Percentiles rank a stretch among this genome's conserved stretches.
Evolutionary conservation across 192 early-diverging fungal species (phyloP).

Genomic region (Hyaloraphidium curvatum): DNA sequence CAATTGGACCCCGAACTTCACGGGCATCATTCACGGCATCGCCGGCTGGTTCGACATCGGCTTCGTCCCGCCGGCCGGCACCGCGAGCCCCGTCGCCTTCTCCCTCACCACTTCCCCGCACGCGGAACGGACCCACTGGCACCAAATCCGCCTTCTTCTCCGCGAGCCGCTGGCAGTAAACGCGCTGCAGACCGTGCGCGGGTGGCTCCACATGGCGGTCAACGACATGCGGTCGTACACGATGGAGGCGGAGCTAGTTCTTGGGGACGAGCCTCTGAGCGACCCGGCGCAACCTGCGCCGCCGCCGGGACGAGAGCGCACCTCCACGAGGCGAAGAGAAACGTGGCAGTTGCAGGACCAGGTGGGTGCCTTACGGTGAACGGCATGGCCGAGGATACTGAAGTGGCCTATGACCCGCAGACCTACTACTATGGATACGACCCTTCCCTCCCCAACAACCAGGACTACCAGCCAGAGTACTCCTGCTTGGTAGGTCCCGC

Average conservation of each 20-base stretch:
- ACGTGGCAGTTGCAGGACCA: constrained; percentile 88
- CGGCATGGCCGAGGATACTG: background rate
- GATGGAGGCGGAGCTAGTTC: constrained; percentile 49
- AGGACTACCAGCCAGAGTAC: constrained; percentile 31
- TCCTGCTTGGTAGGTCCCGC: constrained; percentile 22
- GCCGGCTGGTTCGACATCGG: constrained; percentile 94
- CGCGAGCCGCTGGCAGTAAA: constrained; percentile 90
- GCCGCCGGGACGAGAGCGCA: constrained; percentile 10
- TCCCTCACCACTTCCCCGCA: constrained; percentile 22
- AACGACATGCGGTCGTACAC: constrained; percentile 87
- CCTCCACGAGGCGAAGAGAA: constrained; percentile 27
- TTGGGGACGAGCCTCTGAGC: constrained; percentile 24
- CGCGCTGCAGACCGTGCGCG: constrained; percentile 64
- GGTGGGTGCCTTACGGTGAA: background rate
- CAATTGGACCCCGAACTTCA: constrained; percentile 58
- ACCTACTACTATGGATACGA: constrained; percentile 58
- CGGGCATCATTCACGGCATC: constrained; percentile 57
- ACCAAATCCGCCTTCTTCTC: constrained; percentile 77
- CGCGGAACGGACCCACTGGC: background rate
- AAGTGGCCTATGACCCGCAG: background rate
- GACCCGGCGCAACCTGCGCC: constrained; percentile 10
- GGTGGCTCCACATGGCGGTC: constrained; percentile 64
- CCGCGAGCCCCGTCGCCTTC: constrained; percentile 22
- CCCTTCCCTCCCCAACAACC: constrained; percentile 15
- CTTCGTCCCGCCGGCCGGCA: constrained; percentile 38